These are phyloP conservation scores for Kentomonas sorsogonicus DNA, from an alignment of 208 protist genomes.

Conservation along the genomic window DNA sequence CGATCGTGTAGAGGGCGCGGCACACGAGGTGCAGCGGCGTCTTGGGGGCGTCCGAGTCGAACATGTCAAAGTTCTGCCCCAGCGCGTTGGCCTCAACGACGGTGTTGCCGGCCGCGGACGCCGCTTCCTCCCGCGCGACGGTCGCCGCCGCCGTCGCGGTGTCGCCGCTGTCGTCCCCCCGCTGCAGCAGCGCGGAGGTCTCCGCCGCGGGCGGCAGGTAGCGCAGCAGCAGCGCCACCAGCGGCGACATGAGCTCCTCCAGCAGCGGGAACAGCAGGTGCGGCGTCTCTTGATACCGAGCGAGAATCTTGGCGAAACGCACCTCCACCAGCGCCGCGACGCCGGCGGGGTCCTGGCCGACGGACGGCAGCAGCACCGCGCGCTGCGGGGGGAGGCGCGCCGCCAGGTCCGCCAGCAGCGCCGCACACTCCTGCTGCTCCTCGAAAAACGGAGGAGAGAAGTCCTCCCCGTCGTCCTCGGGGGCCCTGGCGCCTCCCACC, in stretches of 20 bases:
- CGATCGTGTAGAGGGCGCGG: conserved; percentile 85
- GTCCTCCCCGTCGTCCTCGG: conserved; percentile 29
- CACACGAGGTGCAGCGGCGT: conserved; percentile 70
- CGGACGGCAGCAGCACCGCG: conserved; percentile 36
- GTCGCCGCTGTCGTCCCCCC: neutral
- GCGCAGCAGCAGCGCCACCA: conserved; percentile 61
- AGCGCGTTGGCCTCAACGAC: conserved; percentile 23
- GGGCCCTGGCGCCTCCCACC: neutral
- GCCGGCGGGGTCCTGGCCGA: conserved; percentile 51
- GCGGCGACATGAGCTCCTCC: conserved; percentile 71
- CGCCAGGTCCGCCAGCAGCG: conserved; percentile 30
- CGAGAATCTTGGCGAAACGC: conserved; percentile 60
- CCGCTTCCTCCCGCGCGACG: neutral
- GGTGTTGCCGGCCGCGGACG: neutral
- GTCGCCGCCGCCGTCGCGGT: neutral
- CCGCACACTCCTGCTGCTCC: conserved; percentile 49
- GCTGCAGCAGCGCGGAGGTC: conserved; percentile 7
- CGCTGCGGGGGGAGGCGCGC: conserved; percentile 30
- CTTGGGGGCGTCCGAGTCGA: conserved; percentile 67
- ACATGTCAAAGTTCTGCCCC: conserved; percentile 73
- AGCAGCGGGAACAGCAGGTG: conserved; percentile 90
- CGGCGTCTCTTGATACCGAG: conserved; percentile 93
- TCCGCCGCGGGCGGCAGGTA: conserved; percentile 38
- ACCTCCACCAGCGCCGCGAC: conserved; percentile 51
- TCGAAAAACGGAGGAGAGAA: conserved; percentile 76